phyloP scores from a whole-genome alignment of 805 yeast species.

The Candida ponderosae region DNA sequence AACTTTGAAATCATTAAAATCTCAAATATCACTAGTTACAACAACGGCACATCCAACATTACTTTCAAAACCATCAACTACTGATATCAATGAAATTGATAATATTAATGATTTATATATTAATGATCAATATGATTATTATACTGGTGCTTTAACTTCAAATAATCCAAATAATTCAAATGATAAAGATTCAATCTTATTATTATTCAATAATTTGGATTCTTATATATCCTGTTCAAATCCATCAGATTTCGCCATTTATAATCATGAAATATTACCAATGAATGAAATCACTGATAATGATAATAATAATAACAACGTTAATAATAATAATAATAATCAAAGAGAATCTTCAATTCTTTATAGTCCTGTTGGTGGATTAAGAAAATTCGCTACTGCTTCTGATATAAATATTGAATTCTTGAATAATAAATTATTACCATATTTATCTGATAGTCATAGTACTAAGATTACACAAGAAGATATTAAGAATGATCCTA shows the following conservation, averaged over 20 bases:
- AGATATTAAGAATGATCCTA: slow-evolving; percentile 5
- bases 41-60: background rate
- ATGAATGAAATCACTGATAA: too few relatives aligned
- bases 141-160: too few relatives aligned
- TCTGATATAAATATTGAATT: slow-evolving; percentile 6
- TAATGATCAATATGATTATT: background rate
- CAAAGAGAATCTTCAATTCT: background rate
- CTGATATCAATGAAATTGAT: background rate
- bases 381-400: slow-evolving; percentile 29
- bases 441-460: background rate
- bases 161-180: too few relatives aligned
- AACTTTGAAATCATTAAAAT: too few relatives aligned
- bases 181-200: background rate
- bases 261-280: background rate
- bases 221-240: too few relatives aligned
- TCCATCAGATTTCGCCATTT: background rate
- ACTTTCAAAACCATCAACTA: background rate
- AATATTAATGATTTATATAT: background rate
- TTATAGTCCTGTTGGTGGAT: slow-evolving; percentile 31
- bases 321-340: too few relatives aligned
- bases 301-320: too few relatives aligned
- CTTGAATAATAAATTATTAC: slow-evolving; percentile 5
- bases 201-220: background rate
- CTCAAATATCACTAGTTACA: background rate
- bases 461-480: slow-evolving; percentile 1